These are phyloP conservation scores for Apodospora peruviana DNA, from an alignment of 495 filamentous ascomycete genomes.

Conservation along the genomic window DNA sequence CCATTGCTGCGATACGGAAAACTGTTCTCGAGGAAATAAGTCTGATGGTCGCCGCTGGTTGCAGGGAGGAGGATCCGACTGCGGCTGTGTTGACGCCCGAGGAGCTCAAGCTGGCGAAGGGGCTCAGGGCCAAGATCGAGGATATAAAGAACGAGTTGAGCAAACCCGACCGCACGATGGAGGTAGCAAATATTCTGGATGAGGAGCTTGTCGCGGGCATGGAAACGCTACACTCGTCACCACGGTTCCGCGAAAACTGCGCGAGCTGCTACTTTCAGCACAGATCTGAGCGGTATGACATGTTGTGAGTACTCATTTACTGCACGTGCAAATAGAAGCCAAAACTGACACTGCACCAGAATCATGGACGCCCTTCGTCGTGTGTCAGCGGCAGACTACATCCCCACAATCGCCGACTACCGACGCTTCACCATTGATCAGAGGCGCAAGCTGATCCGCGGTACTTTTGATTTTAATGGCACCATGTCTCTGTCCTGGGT, in stretches of 20 bases:
- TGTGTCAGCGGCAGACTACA: not conserved
- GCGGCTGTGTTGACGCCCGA: no score
- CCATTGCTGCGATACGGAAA: not conserved
- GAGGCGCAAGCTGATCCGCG: not conserved
- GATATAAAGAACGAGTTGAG: no score
- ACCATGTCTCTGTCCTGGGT: slow-evolving; percentile 3
- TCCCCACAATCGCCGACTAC: slow-evolving; percentile 8
- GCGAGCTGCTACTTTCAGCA: not conserved
- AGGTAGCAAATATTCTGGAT: no score
- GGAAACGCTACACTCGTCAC: not conserved
- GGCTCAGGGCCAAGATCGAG: no score
- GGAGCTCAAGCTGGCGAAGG: no score
- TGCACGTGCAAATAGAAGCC: not conserved
- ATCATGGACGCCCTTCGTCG: slow-evolving; percentile 6
- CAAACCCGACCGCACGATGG: no score
- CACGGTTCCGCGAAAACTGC: not conserved
- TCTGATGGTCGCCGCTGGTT: no score
- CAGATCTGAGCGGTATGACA: no score
- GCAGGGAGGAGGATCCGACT: no score
- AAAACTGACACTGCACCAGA: not conserved
- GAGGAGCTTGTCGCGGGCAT: not conserved
- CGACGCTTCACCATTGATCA: slow-evolving; percentile 1
- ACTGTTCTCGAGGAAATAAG: not conserved
- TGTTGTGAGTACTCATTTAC: no score
- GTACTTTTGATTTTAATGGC: slow-evolving; percentile 6